Evolutionary conservation across 495 filamentous ascomycete genomes (phyloP).

Genomic region (Penicillium flavigenum): DNA sequence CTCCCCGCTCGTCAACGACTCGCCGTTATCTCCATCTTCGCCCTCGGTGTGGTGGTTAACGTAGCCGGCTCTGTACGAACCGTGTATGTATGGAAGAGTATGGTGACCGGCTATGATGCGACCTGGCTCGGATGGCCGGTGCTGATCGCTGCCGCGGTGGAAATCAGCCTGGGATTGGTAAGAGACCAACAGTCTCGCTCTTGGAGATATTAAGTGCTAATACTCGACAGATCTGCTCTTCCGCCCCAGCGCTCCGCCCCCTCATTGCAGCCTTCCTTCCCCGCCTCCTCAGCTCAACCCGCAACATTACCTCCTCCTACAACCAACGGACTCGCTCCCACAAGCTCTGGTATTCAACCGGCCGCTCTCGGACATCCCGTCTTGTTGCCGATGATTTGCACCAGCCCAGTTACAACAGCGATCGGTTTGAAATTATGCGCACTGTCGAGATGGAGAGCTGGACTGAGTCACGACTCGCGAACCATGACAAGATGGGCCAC

Average conservation of each 20-base stretch:
- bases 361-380: constrained; percentile 23
- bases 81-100: constrained; percentile 50
- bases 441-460: constrained; percentile 41
- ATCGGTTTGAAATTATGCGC: constrained; percentile 29
- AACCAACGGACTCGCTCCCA: constrained; percentile 23
- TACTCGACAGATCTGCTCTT: constrained; percentile 51
- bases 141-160: constrained; percentile 53
- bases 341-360: constrained; percentile 29
- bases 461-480: constrained; percentile 24
- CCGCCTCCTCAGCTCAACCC: constrained; percentile 35
- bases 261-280: constrained; percentile 49
- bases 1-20: constrained; percentile 55
- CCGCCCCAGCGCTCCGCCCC: constrained; percentile 54
- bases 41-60: constrained; percentile 56
- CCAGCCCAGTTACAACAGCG: constrained; percentile 21
- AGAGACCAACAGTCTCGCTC: constrained; percentile 21
- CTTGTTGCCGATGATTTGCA: neutral
- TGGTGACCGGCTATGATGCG: constrained; percentile 50
- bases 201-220: neutral
- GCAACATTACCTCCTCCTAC: constrained; percentile 22
- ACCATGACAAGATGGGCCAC: constrained; percentile 17
- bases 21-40: constrained; percentile 58
- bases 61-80: constrained; percentile 57
- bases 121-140: constrained; percentile 56
- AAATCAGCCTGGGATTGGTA: constrained; percentile 62